Evolutionary conservation across 345 rosid genomes (phyloP).

Genomic region (Moringa oleifera): DNA sequence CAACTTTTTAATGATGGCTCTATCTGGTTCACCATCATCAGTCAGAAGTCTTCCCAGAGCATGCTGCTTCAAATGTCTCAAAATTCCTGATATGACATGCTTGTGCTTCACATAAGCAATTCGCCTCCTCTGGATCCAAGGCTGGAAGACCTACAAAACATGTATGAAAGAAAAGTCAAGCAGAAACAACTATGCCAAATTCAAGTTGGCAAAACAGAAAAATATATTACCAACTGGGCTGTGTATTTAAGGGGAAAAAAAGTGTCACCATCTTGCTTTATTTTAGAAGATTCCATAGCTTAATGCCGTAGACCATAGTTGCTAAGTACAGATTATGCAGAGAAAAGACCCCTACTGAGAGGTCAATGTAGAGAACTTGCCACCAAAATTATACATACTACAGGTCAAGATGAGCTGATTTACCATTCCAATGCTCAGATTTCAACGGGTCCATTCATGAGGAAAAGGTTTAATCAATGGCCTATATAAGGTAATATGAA

Average conservation of each 20-base stretch:
- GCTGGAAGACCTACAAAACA: slow-evolving; percentile 55
- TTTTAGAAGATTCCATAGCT: neutral
- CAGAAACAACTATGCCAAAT: slow-evolving; percentile 4
- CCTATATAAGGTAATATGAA: neutral
- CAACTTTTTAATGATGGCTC: slow-evolving; percentile 42
- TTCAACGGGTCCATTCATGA: too few species aligned
- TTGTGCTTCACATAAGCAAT: slow-evolving; percentile 72
- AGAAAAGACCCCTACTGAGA: neutral
- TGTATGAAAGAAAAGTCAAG: slow-evolving; percentile 16
- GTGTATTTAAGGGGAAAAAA: neutral
- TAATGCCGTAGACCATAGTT: neutral
- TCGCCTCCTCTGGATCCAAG: slow-evolving; percentile 79
- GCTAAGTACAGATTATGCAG: neutral
- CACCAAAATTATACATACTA: neutral
- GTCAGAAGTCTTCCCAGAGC: slow-evolving; percentile 62
- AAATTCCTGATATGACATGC: slow-evolving; percentile 66
- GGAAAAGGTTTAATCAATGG: neutral
- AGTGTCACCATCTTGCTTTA: too few species aligned
- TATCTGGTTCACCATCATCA: slow-evolving; percentile 58
- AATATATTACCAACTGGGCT: neutral
- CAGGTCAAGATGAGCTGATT: neutral
- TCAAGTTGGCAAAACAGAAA: neutral
- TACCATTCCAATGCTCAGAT: neutral
- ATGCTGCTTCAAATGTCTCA: slow-evolving; percentile 54
- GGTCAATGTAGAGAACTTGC: neutral